Conservation (phyloP, 2,329 filamentous ascomycete genomes). For the Alternaria hordeiaustralica region DNA sequence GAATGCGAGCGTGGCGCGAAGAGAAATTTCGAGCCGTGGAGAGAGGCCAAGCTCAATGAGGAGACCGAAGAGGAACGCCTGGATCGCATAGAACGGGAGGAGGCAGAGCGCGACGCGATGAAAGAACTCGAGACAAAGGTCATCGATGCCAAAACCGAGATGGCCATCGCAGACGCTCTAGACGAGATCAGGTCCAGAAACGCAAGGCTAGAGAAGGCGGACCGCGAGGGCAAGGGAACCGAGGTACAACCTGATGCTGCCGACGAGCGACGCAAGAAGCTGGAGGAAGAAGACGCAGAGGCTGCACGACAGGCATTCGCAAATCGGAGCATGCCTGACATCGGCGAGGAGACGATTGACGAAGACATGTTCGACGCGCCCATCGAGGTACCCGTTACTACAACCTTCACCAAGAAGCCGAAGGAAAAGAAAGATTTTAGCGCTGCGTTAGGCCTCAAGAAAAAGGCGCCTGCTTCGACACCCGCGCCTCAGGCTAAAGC, state of each 20-base stretch:
- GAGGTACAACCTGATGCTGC: constrained; percentile 60
- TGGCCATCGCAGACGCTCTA: constrained; percentile 93
- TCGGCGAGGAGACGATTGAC: constrained; percentile 61
- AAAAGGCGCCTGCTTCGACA: constrained; percentile 29
- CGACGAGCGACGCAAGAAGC: constrained; percentile 65
- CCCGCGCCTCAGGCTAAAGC: constrained; percentile 14
- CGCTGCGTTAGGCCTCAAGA: constrained; percentile 80
- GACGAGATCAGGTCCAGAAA: constrained; percentile 95
- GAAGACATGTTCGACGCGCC: constrained; percentile 51
- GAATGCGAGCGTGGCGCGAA: constrained; percentile 81
- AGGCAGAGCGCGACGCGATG: constrained; percentile 88
- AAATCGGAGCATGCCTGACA: constrained; percentile 43
- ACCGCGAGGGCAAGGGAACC: constrained; percentile 65
- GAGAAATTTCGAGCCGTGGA: constrained; percentile 93
- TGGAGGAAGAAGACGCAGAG: constrained; percentile 84
- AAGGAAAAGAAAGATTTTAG: constrained; percentile 89
- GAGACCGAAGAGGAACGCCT: constrained; percentile 89
- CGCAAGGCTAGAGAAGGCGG: constrained; percentile 80
- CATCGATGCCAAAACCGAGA: constrained; percentile 88
- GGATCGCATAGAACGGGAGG: constrained; percentile 81
- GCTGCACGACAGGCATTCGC: constrained; percentile 80
- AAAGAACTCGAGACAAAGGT: constrained; percentile 94
- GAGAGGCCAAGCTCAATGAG: constrained; percentile 68
- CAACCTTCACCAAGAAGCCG: constrained; percentile 74
- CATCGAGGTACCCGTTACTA: constrained; percentile 47